Evolutionary conservation across 148 eudicot genomes (phyloP), one percentile per base, ranked within the genome.

Genomic region (Polygonum aviculare): DNA sequence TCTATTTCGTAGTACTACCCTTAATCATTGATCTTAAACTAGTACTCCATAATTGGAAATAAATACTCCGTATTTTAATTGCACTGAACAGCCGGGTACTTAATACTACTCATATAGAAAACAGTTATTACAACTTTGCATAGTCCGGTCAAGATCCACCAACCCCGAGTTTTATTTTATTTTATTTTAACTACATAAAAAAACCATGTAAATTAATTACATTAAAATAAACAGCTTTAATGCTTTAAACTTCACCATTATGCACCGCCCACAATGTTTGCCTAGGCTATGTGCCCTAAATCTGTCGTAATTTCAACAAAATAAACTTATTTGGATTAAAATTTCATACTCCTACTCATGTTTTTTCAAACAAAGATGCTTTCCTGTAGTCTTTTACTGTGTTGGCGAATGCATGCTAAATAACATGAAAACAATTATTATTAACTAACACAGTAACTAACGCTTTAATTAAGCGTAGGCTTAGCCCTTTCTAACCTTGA

Each of bases 231-330:
- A 54, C 6, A 51, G 1, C 7, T 4, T 51, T 51, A 15, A 51
- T 51, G 1, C 1, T 57, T 55, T 7, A 57, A 57, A 57, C 12
- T 19, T 60, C 22, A 16, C 38, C 7, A 15, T 67, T 67, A 44
- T 73, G 55, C 59, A 49, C 75, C 75, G 75, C 39, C 75, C 59
- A 73, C 75, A 14, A 2, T 72, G 14, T 73, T 22, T 21, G n/a
- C 31, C 35, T 0, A 19, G 22, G 44, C 52, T 44, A 18, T 72
- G 31, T 19, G 15, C 15, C 38, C 21, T 44, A n/a, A 48, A 36
- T 31, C 36, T 67, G 36, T 36, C 19, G n/a, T 36, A 62, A 21
- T 21, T 57, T 19, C 11, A 10, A 55, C 1, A n/a, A 5, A 55
- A 55, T n/a, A 2, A 55, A 55, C 10, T 19, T 18, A 55, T n/a